Percentiles rank a stretch among this genome's conserved stretches.
Conservation (phyloP, 164 flowering plant genomes). For the Liriodendron chinense region DNA sequence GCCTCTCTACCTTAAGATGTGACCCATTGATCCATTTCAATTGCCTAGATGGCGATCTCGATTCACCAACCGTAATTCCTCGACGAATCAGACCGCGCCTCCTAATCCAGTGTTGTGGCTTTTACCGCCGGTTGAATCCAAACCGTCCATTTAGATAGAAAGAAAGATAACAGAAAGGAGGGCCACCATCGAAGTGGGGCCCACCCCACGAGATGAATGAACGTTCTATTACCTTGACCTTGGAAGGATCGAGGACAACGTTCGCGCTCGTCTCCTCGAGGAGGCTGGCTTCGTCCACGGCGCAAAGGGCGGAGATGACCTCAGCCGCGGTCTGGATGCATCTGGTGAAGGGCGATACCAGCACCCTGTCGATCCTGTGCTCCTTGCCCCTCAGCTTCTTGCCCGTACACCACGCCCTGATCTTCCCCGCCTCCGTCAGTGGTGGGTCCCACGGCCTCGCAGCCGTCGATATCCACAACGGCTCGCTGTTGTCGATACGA, state of each 20-base stretch:
- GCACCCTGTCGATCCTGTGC: conserved; percentile 60
- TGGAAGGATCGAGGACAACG: conserved; percentile 48
- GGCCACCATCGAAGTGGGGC: too few species aligned
- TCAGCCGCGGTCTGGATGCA: conserved; percentile 79
- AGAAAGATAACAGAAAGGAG: too few species aligned
- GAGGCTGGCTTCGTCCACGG: conserved; percentile 27
- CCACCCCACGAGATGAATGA: not conserved
- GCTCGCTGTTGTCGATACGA: conserved; percentile 66
- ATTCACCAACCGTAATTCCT: too few species aligned
- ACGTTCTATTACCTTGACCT: conserved; percentile 43
- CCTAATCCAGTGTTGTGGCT: too few species aligned
- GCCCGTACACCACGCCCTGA: conserved; percentile 59
- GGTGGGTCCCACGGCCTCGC: conserved; percentile 84
- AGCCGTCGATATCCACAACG: conserved; percentile 57
- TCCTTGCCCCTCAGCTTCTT: conserved; percentile 35
- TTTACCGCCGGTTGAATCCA: too few species aligned
- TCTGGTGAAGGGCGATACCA: conserved; percentile 79
- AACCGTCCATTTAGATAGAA: too few species aligned
- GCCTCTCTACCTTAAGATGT: too few species aligned
- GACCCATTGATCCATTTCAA: too few species aligned
- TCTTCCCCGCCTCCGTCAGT: conserved; percentile 41
- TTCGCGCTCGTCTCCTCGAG: conserved; percentile 22
- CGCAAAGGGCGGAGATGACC: conserved; percentile 53
- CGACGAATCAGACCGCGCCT: too few species aligned
- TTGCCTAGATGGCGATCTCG: too few species aligned